Base-by-base conservation (phyloP, 225 moss, liverwort and hornwort species). In the Physcomitrellopsis africana region DNA sequence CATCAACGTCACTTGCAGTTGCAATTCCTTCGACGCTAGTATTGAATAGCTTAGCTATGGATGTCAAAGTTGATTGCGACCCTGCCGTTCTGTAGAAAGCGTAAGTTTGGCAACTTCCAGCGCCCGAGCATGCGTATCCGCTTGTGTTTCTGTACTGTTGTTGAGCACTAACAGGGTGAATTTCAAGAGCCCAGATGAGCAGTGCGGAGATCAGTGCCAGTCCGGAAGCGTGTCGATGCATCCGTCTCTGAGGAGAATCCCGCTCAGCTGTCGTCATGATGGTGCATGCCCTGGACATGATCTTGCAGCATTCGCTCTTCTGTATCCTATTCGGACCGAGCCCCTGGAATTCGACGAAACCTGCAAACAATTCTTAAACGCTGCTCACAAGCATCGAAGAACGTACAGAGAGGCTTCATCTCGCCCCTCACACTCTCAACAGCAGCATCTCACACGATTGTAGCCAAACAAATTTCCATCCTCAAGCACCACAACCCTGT, bases 71-170 rank as follows among this genome's bases (percentile, higher is more conserved):
- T 16, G 80, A 73, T 46, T 6, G 13, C 37, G 51, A 59, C 26
- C 48, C 75, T 66, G 64, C 75, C 15, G 78, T 72, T 48, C 78
- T 76, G 3, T 83, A 83, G 7, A 76, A 45, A 11, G 83, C 75
- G 67, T 83, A 93, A 0, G 91, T 41, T 45, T 42, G 71, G 66
- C 95, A 95, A 0, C 73, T 74, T 5, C 37, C 57, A n/a, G 9
- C 2, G 9, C 78, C 67, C 23, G 81, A 63, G 80, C 94, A 94
- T 8, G 14, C 29, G 53, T 89, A 95, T 0, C 81, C 84, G 10
- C 19, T 64, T 29, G 44, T 63, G 26, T 67, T 74, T 51, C 70
- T 60, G 82, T 86, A 87, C 4, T 26, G 19, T 63, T 89, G 85
- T 59, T 89, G 89, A 20, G 82, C 86, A 58, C 66, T 84, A 3